Conservation (phyloP, 495 filamentous ascomycete species). For the Aspergillus coremiiformis region DNA sequence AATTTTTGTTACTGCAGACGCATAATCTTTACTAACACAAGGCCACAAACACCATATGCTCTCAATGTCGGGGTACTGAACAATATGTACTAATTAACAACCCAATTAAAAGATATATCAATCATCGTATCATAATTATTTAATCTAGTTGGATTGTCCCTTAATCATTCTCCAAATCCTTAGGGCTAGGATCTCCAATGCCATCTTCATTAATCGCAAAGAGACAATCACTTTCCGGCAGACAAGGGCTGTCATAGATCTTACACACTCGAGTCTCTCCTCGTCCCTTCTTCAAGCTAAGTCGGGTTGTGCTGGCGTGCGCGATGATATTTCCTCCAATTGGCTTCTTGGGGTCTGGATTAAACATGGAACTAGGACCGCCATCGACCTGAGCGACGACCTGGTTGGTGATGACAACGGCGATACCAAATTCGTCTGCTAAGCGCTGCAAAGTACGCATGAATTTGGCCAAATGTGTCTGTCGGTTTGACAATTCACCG, state of each 20-base stretch:
- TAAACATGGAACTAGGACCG: constrained; percentile 93
- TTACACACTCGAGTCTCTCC: constrained; percentile 95
- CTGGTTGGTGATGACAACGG: constrained; percentile 97
- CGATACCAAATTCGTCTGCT: constrained; percentile 96
- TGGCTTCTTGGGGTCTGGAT: constrained; percentile 97
- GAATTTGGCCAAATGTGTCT: constrained; percentile 94
- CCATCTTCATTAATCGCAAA: constrained; percentile 97
- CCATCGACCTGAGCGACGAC: constrained; percentile 98
- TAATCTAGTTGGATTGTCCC: constrained; percentile 7
- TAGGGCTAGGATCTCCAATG: constrained; percentile 90
- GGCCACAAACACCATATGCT: not conserved
- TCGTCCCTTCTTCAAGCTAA: constrained; percentile 90
- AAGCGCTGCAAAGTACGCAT: constrained; percentile 89
- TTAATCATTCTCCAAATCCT: constrained; percentile 81
- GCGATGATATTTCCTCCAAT: constrained; percentile 99
- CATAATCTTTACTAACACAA: not conserved
- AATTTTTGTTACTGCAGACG: too few species aligned
- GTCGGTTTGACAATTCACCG: constrained; percentile 82
- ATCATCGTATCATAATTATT: constrained; percentile 30
- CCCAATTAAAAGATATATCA: constrained; percentile 8
- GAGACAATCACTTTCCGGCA: constrained; percentile 92
- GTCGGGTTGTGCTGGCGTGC: constrained; percentile 82
- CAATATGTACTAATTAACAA: constrained; percentile 12
- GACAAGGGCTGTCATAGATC: constrained; percentile 96
- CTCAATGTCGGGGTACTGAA: not conserved